Evolutionary conservation across 306 rosid genomes (phyloP), one percentile per base, ranked within the genome.

Genomic region (Ochetophila trinervis): DNA sequence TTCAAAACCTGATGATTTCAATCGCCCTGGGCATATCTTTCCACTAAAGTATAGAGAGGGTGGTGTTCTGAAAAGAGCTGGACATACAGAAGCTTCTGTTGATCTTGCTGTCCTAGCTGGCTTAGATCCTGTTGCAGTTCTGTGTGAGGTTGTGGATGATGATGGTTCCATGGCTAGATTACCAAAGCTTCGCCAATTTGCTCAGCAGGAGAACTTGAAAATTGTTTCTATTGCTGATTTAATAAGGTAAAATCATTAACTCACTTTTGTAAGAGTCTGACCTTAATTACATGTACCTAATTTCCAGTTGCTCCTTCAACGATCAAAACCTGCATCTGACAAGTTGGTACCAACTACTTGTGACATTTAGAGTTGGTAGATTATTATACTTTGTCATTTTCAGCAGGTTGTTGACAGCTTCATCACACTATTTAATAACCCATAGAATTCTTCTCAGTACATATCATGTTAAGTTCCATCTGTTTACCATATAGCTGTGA

Each of bases 121-220:
- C 50, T 69, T 87, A 69, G 85, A 86, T 2, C 96, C 99, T 1
- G 88, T 75, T 18, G 89, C 83, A 63, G 80, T 93, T 76, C 79
- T 90, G 45, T 93, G 97, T 79, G 99, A 93, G 81, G 71, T 93
- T 74, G 99, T 93, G 23, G 99, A 93, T 76, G 99, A 93, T 63
- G 99, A 93, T 40, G 99, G 97, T 80, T 90, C 97, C 78, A 90
- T 93, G 99, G 99, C 99, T 67, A 86, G 99, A 65, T 69, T 93
- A 68, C 96, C 97, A 12, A 86, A 82, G 78, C 99, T 93, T 83
- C 91, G 90, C 22, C 63, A 84, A 67, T 90, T 93, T 64, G 97
- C 90, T 14, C 58, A 60, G 81, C 74, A 53, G 19, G 88, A 87
- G 70, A 90, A 86, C 64, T 83, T 93, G 86, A 93, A 93, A 78